These are phyloP conservation scores for Candida ascalaphidarum DNA, from an alignment of 805 yeast species.

Conservation along the genomic window DNA sequence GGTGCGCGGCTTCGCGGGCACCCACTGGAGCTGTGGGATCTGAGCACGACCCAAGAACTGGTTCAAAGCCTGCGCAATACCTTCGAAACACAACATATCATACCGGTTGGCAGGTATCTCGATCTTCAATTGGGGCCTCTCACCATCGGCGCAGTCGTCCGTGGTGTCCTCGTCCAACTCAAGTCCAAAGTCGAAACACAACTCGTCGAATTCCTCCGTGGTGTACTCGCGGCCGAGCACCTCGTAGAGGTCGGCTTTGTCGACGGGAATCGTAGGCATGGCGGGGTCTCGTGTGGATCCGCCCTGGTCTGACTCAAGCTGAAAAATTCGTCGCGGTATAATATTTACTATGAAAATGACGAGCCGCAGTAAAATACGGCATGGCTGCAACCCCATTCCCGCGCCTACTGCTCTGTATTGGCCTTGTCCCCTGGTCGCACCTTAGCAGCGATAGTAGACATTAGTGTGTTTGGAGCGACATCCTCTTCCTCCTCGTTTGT, in stretches of 20 bases:
- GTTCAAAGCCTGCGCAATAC: slow-evolving; percentile 90
- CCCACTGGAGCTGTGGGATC: slow-evolving; percentile 60
- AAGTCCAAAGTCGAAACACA: slow-evolving; percentile 95
- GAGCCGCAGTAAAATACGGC: too few relatives aligned
- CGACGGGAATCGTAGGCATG: slow-evolving; percentile 97
- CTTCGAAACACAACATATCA: slow-evolving; percentile 96
- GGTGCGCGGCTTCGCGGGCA: slow-evolving; percentile 51
- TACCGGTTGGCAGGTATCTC: slow-evolving; percentile 98
- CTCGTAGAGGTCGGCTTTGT: slow-evolving; percentile 83
- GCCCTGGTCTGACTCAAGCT: too few relatives aligned
- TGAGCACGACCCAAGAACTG: slow-evolving; percentile 69
- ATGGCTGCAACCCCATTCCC: too few relatives aligned
- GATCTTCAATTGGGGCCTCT: slow-evolving; percentile 93
- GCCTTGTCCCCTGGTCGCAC: too few relatives aligned
- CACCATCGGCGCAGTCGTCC: slow-evolving; percentile 60
- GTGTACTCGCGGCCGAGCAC: slow-evolving; percentile 56
- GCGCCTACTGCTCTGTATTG: too few relatives aligned
- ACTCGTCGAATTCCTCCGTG: slow-evolving; percentile 90
- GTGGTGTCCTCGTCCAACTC: slow-evolving; percentile 98
- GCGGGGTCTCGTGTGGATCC: slow-evolving; percentile 6
- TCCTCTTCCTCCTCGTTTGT: too few relatives aligned
- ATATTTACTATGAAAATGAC: too few relatives aligned
- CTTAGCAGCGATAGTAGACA: too few relatives aligned
- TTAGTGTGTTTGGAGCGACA: too few relatives aligned
- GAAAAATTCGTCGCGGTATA: too few relatives aligned